Evolutionary conservation across 345 rosid genomes (phyloP).

Genomic region (Reutealis trisperma): DNA sequence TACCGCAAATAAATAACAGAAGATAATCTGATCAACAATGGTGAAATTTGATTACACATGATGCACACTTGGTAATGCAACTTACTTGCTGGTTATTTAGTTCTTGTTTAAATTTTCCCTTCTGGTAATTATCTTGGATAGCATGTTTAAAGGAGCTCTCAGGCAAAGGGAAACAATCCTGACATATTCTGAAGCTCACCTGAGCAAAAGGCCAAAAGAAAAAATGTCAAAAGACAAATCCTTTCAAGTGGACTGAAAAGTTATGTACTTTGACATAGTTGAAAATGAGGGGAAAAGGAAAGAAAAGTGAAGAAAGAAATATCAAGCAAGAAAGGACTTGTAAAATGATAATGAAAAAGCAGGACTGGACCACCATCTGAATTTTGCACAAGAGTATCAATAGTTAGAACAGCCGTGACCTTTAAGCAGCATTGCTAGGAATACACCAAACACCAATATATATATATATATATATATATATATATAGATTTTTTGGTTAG

Average conservation of each 20-base stretch:
- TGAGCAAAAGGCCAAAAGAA: constrained; percentile 22
- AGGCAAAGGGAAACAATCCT: constrained; percentile 49
- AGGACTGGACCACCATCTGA: neutral
- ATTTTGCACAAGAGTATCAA: neutral
- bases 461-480: too few relatives aligned
- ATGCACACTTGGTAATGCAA: constrained; percentile 2
- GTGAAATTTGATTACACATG: neutral
- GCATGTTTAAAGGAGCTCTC: constrained; percentile 45
- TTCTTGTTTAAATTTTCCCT: constrained; percentile 49
- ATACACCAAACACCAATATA: neutral
- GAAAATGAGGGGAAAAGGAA: neutral
- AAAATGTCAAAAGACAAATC: neutral
- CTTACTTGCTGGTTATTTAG: constrained; percentile 47
- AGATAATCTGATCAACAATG: neutral
- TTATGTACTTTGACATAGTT: neutral
- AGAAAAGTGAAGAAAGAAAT: neutral
- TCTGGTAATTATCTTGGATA: constrained; percentile 42
- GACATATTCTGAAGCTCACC: constrained; percentile 50
- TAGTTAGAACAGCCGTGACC: neutral
- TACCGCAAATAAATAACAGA: constrained; percentile 7
- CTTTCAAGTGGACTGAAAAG: neutral
- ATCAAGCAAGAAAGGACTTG: neutral
- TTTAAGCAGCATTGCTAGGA: neutral
- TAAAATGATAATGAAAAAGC: neutral
- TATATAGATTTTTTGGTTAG: too few relatives aligned